Evolutionary conservation across 331 rosid species (phyloP).

Genomic region (Pyrus hybrid): DNA sequence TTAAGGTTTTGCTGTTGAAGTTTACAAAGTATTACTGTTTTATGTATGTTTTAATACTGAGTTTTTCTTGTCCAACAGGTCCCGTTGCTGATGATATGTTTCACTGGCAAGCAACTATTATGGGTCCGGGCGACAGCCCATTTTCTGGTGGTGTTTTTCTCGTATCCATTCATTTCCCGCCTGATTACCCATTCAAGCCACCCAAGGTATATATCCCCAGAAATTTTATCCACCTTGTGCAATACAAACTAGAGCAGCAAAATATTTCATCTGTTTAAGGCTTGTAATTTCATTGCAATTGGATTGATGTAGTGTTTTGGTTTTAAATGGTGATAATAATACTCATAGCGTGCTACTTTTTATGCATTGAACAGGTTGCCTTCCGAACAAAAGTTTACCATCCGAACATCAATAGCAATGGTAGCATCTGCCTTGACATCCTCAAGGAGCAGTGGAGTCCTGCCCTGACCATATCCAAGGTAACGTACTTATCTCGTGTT

Average conservation of each 20-base stretch:
- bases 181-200: slow-evolving; percentile 76
- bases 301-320: not conserved
- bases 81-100: slow-evolving; percentile 69
- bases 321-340: not conserved
- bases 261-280: not conserved
- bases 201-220: slow-evolving; percentile 35
- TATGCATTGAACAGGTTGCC: slow-evolving; percentile 38
- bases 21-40: not conserved
- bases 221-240: not conserved
- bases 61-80: slow-evolving; percentile 17
- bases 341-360: not conserved
- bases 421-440: slow-evolving; percentile 71
- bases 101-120: slow-evolving; percentile 73
- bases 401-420: slow-evolving; percentile 64
- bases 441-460: slow-evolving; percentile 79
- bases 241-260: not conserved
- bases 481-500: not conserved
- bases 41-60: not conserved
- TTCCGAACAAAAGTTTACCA: slow-evolving; percentile 68
- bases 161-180: slow-evolving; percentile 67
- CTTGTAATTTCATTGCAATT: not conserved
- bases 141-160: slow-evolving; percentile 72
- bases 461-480: slow-evolving; percentile 70
- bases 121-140: slow-evolving; percentile 76
- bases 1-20: not conserved